Evolutionary conservation across 129 eudicot species (phyloP).

Genomic region (Helianthus annuus): HanXRQr2.0-SUNRISE NC_035441.2:27945739-27946238

Average conservation of each 20-base stretch:
- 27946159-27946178: too few relatives aligned
- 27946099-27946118: neutral
- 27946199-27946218: too few relatives aligned
- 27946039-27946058: neutral
- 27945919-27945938: neutral
- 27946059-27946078: too few relatives aligned
- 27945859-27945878: slow-evolving; percentile 3
- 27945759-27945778: slow-evolving; percentile 77
- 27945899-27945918: slow-evolving; percentile 1
- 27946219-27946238: too few relatives aligned
- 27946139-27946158: too few relatives aligned
- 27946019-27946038: slow-evolving; percentile 77
- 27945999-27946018: slow-evolving; percentile 65
- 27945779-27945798: slow-evolving; percentile 73
- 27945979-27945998: slow-evolving; percentile 88
- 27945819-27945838: slow-evolving; percentile 73
- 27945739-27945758: slow-evolving; percentile 68
- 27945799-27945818: slow-evolving; percentile 98
- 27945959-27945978: slow-evolving; percentile 99
- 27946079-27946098: neutral
- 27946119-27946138: too few relatives aligned
- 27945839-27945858: slow-evolving; percentile 56
- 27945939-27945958: neutral
- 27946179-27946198: too few relatives aligned
- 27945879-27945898: neutral